Conservation (phyloP, 768 basidiomycete genomes). For the Holtermannia corniformis region DNA sequence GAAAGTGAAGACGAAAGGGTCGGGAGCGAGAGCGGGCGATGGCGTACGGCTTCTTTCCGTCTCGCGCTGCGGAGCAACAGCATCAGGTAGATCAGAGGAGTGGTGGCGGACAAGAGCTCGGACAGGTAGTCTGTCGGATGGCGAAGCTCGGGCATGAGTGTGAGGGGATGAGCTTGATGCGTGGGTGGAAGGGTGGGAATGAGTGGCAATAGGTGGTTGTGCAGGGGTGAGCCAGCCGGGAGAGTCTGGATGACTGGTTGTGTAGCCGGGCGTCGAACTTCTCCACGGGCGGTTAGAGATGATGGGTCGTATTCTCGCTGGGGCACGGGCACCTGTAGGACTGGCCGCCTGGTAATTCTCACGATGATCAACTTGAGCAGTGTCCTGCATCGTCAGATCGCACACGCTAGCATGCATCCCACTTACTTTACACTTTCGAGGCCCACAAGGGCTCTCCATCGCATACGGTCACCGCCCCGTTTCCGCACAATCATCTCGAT, state of each 20-base stretch:
- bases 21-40: constrained; percentile 35
- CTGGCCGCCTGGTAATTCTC: constrained; percentile 62
- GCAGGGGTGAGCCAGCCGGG: constrained; percentile 66
- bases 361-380: constrained; percentile 64
- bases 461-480: constrained; percentile 54
- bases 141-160: constrained; percentile 19
- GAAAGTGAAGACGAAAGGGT: constrained; percentile 46
- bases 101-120: constrained; percentile 18
- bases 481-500: constrained; percentile 79
- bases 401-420: background rate
- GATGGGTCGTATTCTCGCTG: constrained; percentile 80
- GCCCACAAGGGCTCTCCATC: constrained; percentile 67
- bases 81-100: constrained; percentile 12
- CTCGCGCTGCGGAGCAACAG: constrained; percentile 5
- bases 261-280: constrained; percentile 7
- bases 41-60: constrained; percentile 11
- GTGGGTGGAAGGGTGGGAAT: constrained; percentile 10
- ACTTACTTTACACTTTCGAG: constrained; percentile 79
- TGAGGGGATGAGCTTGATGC: constrained; percentile 17
- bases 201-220: constrained; percentile 46
- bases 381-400: constrained; percentile 48
- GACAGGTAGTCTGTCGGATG: constrained; percentile 14
- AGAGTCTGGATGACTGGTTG: constrained; percentile 55
- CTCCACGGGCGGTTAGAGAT: constrained; percentile 40
- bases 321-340: constrained; percentile 68